These are phyloP conservation scores for Cornus florida DNA, from an alignment of 148 eudicot genomes.

Conservation along the genomic window DNA sequence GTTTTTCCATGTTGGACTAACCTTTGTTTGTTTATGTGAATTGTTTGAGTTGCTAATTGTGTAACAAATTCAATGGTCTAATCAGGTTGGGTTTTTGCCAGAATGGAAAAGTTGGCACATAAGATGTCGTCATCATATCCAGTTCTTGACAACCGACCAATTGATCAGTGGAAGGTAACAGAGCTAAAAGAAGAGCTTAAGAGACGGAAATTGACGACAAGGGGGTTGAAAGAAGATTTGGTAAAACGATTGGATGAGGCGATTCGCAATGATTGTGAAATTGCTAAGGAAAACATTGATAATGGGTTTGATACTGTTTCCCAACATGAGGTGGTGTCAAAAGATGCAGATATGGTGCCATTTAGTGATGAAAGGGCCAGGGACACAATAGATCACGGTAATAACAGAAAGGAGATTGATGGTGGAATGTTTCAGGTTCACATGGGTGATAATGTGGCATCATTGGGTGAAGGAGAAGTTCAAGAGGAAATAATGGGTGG, in stretches of 20 bases:
- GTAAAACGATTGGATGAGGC: constrained; percentile 70
- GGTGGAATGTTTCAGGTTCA: constrained; percentile 18
- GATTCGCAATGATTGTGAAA: constrained; percentile 54
- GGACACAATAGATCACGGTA: constrained; percentile 17
- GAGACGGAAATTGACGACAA: constrained; percentile 65
- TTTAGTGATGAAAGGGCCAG: constrained; percentile 20
- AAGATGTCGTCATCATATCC: constrained; percentile 58
- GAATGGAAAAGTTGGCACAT: background rate
- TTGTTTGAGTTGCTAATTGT: background rate
- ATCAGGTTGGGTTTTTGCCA: constrained; percentile 16
- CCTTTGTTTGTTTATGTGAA: background rate
- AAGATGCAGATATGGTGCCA: constrained; percentile 13
- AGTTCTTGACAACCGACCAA: constrained; percentile 68
- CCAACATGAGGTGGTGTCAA: constrained; percentile 24
- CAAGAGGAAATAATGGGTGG: constrained; percentile 25
- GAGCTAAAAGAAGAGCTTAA: constrained; percentile 93
- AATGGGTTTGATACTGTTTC: constrained; percentile 24
- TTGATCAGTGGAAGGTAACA: constrained; percentile 89
- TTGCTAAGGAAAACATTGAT: constrained; percentile 19
- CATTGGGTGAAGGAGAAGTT: constrained; percentile 23
- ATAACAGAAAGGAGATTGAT: constrained; percentile 15
- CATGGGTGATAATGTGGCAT: constrained; percentile 21
- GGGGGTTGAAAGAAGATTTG: constrained; percentile 85
- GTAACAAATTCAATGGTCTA: constrained; percentile 4
- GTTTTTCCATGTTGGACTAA: background rate